Evolutionary conservation across 148 eudicot genomes (phyloP), one percentile per base, ranked within the genome.

Genomic region (Cornus controversa): DNA sequence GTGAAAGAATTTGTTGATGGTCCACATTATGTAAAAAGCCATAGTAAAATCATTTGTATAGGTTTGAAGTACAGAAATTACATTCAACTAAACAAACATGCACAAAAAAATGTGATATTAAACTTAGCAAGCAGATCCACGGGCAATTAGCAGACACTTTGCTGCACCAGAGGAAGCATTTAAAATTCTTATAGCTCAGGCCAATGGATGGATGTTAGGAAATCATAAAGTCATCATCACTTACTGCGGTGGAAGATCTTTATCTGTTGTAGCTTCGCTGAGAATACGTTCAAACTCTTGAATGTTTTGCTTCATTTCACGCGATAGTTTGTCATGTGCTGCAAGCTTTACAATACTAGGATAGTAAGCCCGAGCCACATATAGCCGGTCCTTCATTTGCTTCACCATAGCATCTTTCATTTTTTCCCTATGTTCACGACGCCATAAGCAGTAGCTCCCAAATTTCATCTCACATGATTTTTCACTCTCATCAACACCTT

Each of bases 301-400:
- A 83, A 96, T 93, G 83, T 91, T 96, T 88, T 91, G 97, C 84
- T 80, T 91, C 89, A 96, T 4, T 83, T 93, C 94, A 79, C 82
- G 91, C 5, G 99, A 90, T 66, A 96, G 83, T 74, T 89, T 90
- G 23, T 93, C 96, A 78, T 86, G 91, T 10, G 79, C 86, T 66
- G 93, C 90, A 86, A 93, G 90, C 84, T 96, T 96, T 57, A 98
- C 99, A 72, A 96, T 91, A 82, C 99, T 96, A n/a, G 99, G 99
- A 87, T 84, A 96, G 76, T 96, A 96, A 71, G 99, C 99, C 42
- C 98, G 90, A 75, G 99, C 97, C 67, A 93, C 97, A 86, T 86
- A 96, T 57, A 96, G 86, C 68, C 84, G 83, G 83, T 96, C 98
- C 86, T 96, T 96, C 90, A 96, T 79, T 84, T 75, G 90, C 86